Percentiles rank a stretch among this genome's conserved stretches.
Evolutionary conservation across 805 yeast species (phyloP).

Genomic region (Teunomyces kruisii): DNA sequence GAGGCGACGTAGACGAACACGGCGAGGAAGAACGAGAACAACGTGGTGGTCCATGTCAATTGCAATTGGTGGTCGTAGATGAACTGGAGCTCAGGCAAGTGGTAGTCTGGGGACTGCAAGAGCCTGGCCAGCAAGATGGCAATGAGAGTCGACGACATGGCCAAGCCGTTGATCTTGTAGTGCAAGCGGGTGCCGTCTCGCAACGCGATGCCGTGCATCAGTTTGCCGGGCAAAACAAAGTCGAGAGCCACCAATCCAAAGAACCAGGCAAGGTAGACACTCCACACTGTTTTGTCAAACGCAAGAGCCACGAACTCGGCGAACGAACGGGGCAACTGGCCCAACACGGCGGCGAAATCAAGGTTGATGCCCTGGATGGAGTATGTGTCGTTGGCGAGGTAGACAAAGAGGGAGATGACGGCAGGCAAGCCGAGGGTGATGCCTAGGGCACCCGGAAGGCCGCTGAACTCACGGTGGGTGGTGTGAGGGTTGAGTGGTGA

Average conservation of each 20-base stretch:
- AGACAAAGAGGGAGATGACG: conserved; percentile 57
- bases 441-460: conserved; percentile 68
- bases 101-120: conserved; percentile 44
- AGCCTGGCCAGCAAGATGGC: conserved; percentile 52
- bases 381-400: conserved; percentile 61
- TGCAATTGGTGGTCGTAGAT: conserved; percentile 67
- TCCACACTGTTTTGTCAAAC: conserved; percentile 55
- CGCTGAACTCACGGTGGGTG: conserved; percentile 70
- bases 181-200: conserved; percentile 72
- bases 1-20: conserved; percentile 65
- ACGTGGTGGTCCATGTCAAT: conserved; percentile 59
- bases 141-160: conserved; percentile 44
- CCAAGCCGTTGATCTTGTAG: conserved; percentile 82
- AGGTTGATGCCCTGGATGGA: conserved; percentile 49
- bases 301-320: conserved; percentile 25
- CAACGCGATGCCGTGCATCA: conserved; percentile 61
- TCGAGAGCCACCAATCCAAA: conserved; percentile 62
- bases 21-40: conserved; percentile 65
- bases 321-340: conserved; percentile 31
- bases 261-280: conserved; percentile 73
- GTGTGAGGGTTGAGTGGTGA: conserved; percentile 66
- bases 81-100: conserved; percentile 77
- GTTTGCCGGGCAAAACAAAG: conserved; percentile 60
- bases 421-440: conserved; percentile 69
- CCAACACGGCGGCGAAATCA: conserved; percentile 36